Base-by-base conservation (phyloP, 1,139 yeast genomes). In the Dujonia santamariae region DNA sequence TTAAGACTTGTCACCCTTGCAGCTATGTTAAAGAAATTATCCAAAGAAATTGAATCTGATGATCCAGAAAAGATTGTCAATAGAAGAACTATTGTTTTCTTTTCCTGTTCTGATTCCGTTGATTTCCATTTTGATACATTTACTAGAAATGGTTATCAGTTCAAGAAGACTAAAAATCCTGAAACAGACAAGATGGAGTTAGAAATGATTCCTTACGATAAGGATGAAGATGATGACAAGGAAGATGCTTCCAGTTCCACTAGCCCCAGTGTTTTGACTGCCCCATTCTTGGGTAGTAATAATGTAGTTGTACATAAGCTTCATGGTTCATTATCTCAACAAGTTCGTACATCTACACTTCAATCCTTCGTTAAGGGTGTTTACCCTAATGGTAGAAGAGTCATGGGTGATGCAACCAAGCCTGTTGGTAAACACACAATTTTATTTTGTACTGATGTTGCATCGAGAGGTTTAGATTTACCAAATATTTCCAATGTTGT, bases 51-150 rank as follows among this genome's bases (percentile, higher is more conserved):
- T 16, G 7, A 7, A 7, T 11, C 20, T 27, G 31, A 14, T 16
- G 23, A 14, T 7, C 12, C 30, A 4, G 12, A n/a, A n/a, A 12
- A 9, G 4, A 16, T 28, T 7, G 16, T 17, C 3, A 19, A 26
- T 12, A 20, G 57, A 43, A 75, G 87, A 49, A 78, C 92, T 1
- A 82, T 92, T 54, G 90, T 94, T 1, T 92, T 92, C 56, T 75
- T 88, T 45, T 85, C 96, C 7, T 92, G 98, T 61, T 80, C 97
- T 0, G 97, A 92, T 53, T 85, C 96, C 11, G 97, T 94, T 16
- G 88, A 92, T 47, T 92, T 85, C 63, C 97, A 92, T 59, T 87
- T 80, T 56, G 75, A 78, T 33, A 82, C 79, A 0, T 80, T 90
- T 47, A 72, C 94, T 3, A 58, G 79, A 39, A 64, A 64, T 9